These are phyloP conservation scores for Fragaria nilgerrensis DNA, from an alignment of 306 rosid species.

Conservation along the genomic window DNA sequence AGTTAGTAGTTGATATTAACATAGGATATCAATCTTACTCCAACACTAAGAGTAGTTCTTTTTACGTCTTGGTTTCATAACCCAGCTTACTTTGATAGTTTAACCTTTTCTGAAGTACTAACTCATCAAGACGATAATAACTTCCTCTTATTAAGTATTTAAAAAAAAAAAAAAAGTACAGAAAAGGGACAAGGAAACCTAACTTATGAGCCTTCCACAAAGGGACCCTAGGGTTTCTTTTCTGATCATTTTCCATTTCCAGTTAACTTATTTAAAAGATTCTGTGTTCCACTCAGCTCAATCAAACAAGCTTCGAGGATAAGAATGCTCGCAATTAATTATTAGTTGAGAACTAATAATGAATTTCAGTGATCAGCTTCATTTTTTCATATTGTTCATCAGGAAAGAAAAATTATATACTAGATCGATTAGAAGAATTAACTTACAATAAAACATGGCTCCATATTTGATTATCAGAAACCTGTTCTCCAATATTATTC, in stretches of 20 bases:
- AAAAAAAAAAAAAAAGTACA: neutral
- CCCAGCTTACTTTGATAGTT: neutral
- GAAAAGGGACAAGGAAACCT: neutral
- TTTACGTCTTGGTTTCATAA: neutral
- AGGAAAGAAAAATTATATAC: neutral
- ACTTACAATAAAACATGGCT: slow-evolving; percentile 75
- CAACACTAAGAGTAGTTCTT: neutral
- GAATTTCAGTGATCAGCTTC: neutral
- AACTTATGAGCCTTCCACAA: neutral
- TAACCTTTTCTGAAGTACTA: neutral
- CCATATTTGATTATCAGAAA: slow-evolving; percentile 77
- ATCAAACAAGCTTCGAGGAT: slow-evolving; percentile 11
- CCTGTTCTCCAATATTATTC: slow-evolving; percentile 40
- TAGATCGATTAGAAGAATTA: neutral
- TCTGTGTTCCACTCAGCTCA: slow-evolving; percentile 25
- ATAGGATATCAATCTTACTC: neutral
- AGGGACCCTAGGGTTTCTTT: neutral
- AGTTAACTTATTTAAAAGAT: slow-evolving; percentile 22
- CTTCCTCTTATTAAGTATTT: neutral
- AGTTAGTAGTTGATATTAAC: neutral
- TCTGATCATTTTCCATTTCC: slow-evolving; percentile 1
- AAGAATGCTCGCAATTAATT: slow-evolving; percentile 12
- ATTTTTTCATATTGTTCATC: neutral
- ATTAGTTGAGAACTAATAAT: neutral
- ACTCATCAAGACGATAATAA: neutral